phyloP scores from a whole-genome alignment of 495 filamentous ascomycete species.

The Xylona heveae region DNA sequence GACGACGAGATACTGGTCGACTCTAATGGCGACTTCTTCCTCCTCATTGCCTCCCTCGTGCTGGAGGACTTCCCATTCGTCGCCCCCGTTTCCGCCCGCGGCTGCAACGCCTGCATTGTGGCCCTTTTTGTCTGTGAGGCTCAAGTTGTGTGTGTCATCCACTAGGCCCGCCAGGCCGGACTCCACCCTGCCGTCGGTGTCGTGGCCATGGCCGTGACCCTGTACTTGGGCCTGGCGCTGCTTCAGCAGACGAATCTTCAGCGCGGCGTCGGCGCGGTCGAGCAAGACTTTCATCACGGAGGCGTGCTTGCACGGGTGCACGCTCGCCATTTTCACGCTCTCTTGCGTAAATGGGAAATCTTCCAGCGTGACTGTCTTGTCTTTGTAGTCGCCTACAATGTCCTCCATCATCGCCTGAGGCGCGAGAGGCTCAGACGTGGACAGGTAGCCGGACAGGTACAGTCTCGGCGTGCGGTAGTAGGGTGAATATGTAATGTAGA shows the following conservation, averaged over 20 bases:
- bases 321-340: slow-evolving; percentile 76
- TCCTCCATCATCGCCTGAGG: slow-evolving; percentile 97
- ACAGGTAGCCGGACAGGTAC: slow-evolving; percentile 78
- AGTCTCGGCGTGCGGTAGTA: slow-evolving; percentile 94
- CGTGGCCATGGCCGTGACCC: slow-evolving; percentile 23
- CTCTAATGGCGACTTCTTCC: slow-evolving; percentile 74
- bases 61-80: slow-evolving; percentile 71
- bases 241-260: slow-evolving; percentile 75
- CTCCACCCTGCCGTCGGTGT: slow-evolving; percentile 32
- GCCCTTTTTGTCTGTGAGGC: slow-evolving; percentile 24
- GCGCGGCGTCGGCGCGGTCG: slow-evolving; percentile 78
- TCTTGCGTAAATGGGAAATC: slow-evolving; percentile 91
- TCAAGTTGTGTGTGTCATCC: slow-evolving; percentile 28
- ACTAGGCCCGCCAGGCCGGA: slow-evolving; percentile 43
- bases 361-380: slow-evolving; percentile 97
- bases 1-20: slow-evolving; percentile 94
- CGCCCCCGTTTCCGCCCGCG: slow-evolving; percentile 32
- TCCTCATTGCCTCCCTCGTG: slow-evolving; percentile 36
- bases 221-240: slow-evolving; percentile 25
- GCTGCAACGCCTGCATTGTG: slow-evolving; percentile 22
- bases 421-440: slow-evolving; percentile 63
- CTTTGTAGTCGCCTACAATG: slow-evolving; percentile 97
- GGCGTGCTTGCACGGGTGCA: slow-evolving; percentile 87
- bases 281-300: slow-evolving; percentile 95
- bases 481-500: slow-evolving; percentile 93